Percentiles rank a stretch among this genome's conserved stretches.
Conservation (phyloP, 495 filamentous ascomycete species). For the Thermothielavioides terrestris region DNA sequence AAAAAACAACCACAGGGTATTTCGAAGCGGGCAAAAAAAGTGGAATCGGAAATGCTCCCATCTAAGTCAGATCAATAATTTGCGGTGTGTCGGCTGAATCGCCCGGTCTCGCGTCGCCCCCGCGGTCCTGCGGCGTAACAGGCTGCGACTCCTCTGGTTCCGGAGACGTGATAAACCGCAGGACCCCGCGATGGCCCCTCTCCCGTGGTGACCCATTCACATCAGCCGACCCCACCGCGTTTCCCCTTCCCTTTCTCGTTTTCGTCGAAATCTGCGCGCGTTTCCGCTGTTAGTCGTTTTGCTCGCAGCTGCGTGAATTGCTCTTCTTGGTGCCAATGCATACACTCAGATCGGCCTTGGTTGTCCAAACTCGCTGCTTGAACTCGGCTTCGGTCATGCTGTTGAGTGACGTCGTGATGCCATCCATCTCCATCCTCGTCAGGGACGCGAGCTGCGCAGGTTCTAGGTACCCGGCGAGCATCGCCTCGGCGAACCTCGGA, state of each 20-base stretch:
- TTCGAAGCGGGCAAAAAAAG: not conserved
- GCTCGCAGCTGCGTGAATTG: not conserved
- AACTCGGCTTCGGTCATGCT: constrained; percentile 11
- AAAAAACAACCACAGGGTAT: constrained; percentile 11
- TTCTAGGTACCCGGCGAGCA: constrained; percentile 16
- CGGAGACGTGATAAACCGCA: constrained; percentile 3
- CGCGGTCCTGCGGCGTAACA: not conserved
- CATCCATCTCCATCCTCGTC: constrained; percentile 8
- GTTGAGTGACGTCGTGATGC: constrained; percentile 1
- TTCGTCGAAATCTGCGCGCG: not conserved
- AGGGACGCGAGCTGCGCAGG: constrained; percentile 5
- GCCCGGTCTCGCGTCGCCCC: constrained; percentile 4
- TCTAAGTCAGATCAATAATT: constrained; percentile 14
- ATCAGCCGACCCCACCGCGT: not conserved
- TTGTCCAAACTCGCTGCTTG: constrained; percentile 10
- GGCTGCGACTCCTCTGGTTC: not conserved
- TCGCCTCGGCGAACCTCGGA: constrained; percentile 18
- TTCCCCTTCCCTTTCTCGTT: not conserved
- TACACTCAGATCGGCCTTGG: constrained; percentile 11
- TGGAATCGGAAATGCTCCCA: not conserved
- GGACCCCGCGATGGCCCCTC: not conserved
- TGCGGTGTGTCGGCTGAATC: constrained; percentile 17
- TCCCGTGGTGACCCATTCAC: not conserved
- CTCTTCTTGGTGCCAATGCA: constrained; percentile 6
- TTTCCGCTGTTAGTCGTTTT: not conserved